These are phyloP conservation scores for Pseudocercospora macadamiae DNA, from an alignment of 2,329 filamentous ascomycete species.

Conservation along the genomic window DNA sequence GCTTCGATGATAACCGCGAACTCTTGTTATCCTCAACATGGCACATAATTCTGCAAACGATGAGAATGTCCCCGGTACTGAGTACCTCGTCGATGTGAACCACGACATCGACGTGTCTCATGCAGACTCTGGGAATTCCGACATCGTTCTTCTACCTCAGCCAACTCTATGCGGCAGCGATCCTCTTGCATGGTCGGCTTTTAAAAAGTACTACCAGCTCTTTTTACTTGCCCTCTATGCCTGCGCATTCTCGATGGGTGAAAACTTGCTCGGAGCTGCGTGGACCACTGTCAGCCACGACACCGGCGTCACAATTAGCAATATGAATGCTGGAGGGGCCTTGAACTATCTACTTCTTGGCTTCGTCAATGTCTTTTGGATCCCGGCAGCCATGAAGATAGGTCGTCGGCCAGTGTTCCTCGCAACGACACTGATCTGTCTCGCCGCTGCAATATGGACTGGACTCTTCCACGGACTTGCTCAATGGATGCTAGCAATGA, in stretches of 20 bases:
- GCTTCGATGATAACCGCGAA: too few relatives aligned
- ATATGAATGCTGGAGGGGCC: conserved; percentile 47
- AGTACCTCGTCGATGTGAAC: conserved; percentile 2
- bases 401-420: conserved; percentile 47
- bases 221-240: conserved; percentile 46
- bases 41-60: not conserved
- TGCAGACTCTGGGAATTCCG: not conserved
- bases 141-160: not conserved
- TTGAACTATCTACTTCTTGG: conserved; percentile 47
- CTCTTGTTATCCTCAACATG: not conserved
- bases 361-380: conserved; percentile 48
- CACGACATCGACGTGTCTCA: not conserved
- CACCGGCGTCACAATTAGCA: conserved; percentile 42
- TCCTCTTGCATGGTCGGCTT: conserved; percentile 30
- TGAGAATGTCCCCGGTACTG: not conserved
- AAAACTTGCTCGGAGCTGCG: conserved; percentile 47
- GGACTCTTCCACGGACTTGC: conserved; percentile 33
- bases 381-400: conserved; percentile 41
- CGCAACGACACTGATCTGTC: conserved; percentile 38
- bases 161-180: not conserved
- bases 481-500: conserved; percentile 38
- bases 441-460: conserved; percentile 39
- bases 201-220: conserved; percentile 46
- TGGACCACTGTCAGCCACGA: conserved; percentile 47
- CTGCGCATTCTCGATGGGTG: conserved; percentile 46